Evolutionary conservation across 495 filamentous ascomycete genomes (phyloP).

Genomic region (Saxophila tyrrhenica): DNA sequence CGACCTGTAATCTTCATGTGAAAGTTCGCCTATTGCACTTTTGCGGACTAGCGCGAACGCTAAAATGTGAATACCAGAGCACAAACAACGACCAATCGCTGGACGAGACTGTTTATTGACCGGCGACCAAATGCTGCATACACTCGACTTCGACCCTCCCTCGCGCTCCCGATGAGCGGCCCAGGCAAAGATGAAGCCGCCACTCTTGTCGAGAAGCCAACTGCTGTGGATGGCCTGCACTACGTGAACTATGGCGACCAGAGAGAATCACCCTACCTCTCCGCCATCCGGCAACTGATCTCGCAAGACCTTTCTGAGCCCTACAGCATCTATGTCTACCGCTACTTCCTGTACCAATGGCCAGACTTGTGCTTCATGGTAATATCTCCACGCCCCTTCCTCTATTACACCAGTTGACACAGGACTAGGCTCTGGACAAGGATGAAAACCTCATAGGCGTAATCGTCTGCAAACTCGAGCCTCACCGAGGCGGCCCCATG

Average conservation of each 20-base stretch:
- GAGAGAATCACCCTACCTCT: slow-evolving; percentile 70
- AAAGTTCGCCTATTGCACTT: too few species aligned
- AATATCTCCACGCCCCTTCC: slow-evolving; percentile 11
- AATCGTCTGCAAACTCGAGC: slow-evolving; percentile 92
- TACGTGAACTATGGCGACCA: slow-evolving; percentile 76
- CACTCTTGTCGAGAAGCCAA: not conserved
- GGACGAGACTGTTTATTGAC: too few species aligned
- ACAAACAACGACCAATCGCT: too few species aligned
- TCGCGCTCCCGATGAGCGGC: slow-evolving; percentile 12
- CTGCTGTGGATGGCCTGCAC: slow-evolving; percentile 35
- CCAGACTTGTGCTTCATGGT: slow-evolving; percentile 90
- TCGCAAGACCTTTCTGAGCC: slow-evolving; percentile 96
- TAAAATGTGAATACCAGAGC: too few species aligned
- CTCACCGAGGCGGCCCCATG: slow-evolving; percentile 65
- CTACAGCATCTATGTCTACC: slow-evolving; percentile 98
- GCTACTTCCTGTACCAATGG: slow-evolving; percentile 99
- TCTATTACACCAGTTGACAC: not conserved
- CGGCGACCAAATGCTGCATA: too few species aligned
- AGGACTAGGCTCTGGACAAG: slow-evolving; percentile 53
- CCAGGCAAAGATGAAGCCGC: slow-evolving; percentile 6
- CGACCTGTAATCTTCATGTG: too few species aligned
- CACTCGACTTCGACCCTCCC: too few species aligned
- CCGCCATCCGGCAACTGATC: slow-evolving; percentile 83
- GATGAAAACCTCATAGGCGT: slow-evolving; percentile 59
- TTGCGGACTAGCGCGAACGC: too few species aligned